Conservation (phyloP, 345 rosid genomes). For the Rubroshorea leprosula region DNA sequence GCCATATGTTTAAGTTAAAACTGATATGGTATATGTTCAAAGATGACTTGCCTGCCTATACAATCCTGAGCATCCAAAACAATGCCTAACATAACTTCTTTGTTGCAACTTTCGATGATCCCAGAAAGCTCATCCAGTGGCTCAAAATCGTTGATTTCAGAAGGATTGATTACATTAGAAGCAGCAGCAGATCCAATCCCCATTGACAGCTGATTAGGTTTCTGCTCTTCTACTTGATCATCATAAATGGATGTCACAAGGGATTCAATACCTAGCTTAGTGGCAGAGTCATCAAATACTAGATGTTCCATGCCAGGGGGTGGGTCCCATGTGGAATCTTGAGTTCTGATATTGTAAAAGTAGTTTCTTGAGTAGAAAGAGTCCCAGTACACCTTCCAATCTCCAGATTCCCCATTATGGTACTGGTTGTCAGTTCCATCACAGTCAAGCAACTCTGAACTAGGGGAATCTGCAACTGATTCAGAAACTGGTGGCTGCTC, state of each 20-base stretch:
- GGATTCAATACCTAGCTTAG: constrained; percentile 15
- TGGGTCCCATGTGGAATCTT: constrained; percentile 62
- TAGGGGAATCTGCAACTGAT: constrained; percentile 19
- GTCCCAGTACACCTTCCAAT: constrained; percentile 82
- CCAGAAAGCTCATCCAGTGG: constrained; percentile 24
- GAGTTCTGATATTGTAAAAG: constrained; percentile 57
- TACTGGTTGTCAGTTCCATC: constrained; percentile 19
- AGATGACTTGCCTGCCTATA: constrained; percentile 31
- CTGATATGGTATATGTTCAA: neutral
- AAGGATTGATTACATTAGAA: constrained; percentile 9
- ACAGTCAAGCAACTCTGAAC: constrained; percentile 14
- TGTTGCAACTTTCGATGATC: constrained; percentile 16
- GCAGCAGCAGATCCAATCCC: constrained; percentile 12
- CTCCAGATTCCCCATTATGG: constrained; percentile 27
- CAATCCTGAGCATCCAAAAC: constrained; percentile 20
- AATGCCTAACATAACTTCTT: constrained; percentile 8
- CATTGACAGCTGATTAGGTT: constrained; percentile 14
- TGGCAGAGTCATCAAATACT: constrained; percentile 13
- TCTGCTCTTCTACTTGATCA: constrained; percentile 22
- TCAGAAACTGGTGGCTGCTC: constrained; percentile 21
- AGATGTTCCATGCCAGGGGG: constrained; percentile 69
- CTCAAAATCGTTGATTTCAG: constrained; percentile 14
- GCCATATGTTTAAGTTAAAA: neutral
- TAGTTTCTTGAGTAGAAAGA: constrained; percentile 53
- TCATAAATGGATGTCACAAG: constrained; percentile 20